Base-by-base conservation (phyloP, 371 early-diverging fungal genomes). In the Mortierella sp. region DNA sequence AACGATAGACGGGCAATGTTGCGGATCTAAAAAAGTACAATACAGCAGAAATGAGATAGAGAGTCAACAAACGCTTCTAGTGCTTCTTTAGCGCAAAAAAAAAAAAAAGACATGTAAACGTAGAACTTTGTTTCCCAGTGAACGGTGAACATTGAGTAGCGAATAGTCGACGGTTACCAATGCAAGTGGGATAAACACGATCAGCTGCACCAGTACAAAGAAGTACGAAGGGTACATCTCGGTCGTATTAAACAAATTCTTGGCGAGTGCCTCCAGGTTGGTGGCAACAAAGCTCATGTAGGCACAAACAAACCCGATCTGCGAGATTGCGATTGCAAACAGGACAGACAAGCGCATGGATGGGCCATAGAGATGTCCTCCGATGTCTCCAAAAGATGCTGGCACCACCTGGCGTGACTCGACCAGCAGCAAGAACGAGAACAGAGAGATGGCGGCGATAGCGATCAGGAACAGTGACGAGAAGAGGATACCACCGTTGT, bases 211-310 rank as follows among this genome's bases (percentile, higher is more conserved):
- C 6, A 91, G 63, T 37, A 95, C 89, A 47, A 92, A 87, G 7
- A 88, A 44, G 62, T 86, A 64, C 5, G 54, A 58, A 27, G 86
- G 83, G 37, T 85, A 80, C 57, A 81, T 60, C 0, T 85, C 78
- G 2, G 82, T 67, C 41, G 91, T 87, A 66, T 89, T 82, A 12
- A 92, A 82, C 19, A 87, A 83, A 6, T 90, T 82, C 63, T 87
- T 82, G 2, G 89, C 76, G 1, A 93, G 70, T 15, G 92, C 88
- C 24, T 90, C 88, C 11, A 94, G 78, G 66, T 93, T 95, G 67
- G 94, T 90, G 6, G 93, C 92, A 8, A 95, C 91, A 79, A 94
- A 95, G 37, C 93, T 92, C 85, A 89, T 91, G 79, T 95, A 95
- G 6, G 94, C 94, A 63, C 93, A 92, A 9, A 90, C 89, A 81